A percentile compares a stretch with the other conserved stretches of the same genome.
Evolutionary conservation across 495 filamentous ascomycete genomes (phyloP).

Genomic region (Parathielavia appendiculata): DNA sequence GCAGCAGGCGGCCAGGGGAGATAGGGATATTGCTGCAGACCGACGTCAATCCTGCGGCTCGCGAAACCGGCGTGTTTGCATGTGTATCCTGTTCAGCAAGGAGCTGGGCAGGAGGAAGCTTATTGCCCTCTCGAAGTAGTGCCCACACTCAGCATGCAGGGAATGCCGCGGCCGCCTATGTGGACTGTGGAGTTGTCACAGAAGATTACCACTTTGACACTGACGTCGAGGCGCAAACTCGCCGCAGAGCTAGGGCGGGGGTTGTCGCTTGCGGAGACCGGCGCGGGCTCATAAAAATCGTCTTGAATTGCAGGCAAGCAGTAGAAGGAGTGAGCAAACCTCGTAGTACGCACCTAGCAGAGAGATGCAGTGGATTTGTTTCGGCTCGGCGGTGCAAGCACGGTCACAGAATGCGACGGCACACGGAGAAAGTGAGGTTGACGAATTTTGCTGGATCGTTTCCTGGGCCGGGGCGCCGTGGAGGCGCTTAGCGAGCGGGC

Average conservation of each 20-base stretch:
- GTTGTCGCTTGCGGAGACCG: constrained; percentile 11
- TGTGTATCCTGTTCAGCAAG: constrained; percentile 15
- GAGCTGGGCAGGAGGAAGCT: constrained; percentile 1
- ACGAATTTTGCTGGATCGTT: constrained; percentile 19
- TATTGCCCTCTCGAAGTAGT: constrained; percentile 16
- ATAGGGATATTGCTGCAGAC: constrained; percentile 32
- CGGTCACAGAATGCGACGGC: constrained; percentile 14
- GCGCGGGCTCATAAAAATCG: background rate
- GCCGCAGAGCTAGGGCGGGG: background rate
- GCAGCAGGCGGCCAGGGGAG: constrained; percentile 30
- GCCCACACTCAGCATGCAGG: constrained; percentile 9
- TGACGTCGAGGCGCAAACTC: constrained; percentile 22
- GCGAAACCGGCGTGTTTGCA: constrained; percentile 11
- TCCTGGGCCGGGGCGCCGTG: constrained; percentile 8
- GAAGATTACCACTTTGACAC: constrained; percentile 12
- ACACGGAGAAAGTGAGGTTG: constrained; percentile 17
- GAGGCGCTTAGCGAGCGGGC: constrained; percentile 18
- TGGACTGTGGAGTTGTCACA: constrained; percentile 10
- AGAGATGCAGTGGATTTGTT: constrained; percentile 10
- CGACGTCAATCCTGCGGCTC: constrained; percentile 18
- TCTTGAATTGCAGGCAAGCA: background rate
- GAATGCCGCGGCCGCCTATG: constrained; percentile 20
- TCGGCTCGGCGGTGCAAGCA: constrained; percentile 16
- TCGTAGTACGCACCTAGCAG: constrained; percentile 1
- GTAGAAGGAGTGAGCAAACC: constrained; percentile 3